Percentiles rank a stretch among this genome's conserved stretches.
Evolutionary conservation across 2,329 filamentous ascomycete species (phyloP).

Genomic region (Xylaria digitata): DNA sequence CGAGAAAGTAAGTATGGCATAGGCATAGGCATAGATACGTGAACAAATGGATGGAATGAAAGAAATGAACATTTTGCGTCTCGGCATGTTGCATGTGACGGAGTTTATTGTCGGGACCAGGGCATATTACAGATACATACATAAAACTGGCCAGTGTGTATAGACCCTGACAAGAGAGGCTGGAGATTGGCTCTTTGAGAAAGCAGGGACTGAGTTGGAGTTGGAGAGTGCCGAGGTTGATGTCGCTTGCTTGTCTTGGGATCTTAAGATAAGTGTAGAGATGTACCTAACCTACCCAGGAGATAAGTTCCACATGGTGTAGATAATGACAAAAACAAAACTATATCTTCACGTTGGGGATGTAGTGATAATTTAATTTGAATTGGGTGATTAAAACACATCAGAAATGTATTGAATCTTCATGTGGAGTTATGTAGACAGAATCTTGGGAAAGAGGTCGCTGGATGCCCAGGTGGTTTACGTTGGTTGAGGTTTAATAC

Average conservation of each 20-base stretch:
- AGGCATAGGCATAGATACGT: conserved; percentile 22
- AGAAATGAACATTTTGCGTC: conserved; percentile 12
- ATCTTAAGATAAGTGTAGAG: not conserved
- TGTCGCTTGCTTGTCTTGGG: not conserved
- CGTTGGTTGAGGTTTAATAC: too few species aligned
- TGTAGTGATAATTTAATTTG: too few species aligned
- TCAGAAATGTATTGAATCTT: too few species aligned
- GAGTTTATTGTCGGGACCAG: conserved; percentile 3
- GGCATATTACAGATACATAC: not conserved
- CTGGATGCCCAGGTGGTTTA: too few species aligned
- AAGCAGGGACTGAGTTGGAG: not conserved
- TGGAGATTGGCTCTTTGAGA: not conserved
- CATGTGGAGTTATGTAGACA: too few species aligned
- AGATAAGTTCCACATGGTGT: not conserved
- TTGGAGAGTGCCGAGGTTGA: not conserved
- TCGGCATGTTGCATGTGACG: conserved; percentile 15
- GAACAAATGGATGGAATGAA: conserved; percentile 13
- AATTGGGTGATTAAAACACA: too few species aligned
- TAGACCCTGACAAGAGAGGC: not conserved
- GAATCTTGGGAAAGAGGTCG: too few species aligned
- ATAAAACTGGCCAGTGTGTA: not conserved
- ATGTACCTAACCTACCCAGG: not conserved
- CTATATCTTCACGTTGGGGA: too few species aligned
- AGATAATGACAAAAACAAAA: not conserved
- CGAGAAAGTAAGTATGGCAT: not conserved